Conservation (phyloP, 163 green algal genomes). For the Prototheca wickerhamii region DNA sequence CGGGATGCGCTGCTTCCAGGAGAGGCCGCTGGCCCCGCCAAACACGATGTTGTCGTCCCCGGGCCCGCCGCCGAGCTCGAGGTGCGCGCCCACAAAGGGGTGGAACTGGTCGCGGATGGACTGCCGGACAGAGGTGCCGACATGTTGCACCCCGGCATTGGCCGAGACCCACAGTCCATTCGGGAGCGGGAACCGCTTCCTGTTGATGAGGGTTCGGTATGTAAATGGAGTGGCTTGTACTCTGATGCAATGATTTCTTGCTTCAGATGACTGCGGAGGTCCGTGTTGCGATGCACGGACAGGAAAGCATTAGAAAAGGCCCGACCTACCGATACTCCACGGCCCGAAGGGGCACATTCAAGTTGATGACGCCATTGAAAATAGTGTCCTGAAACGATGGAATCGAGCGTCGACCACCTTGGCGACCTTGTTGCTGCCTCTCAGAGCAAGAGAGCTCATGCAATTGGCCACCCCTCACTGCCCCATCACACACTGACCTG, state of each 20-base stretch:
- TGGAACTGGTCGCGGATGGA: not conserved
- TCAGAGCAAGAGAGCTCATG: too few species aligned
- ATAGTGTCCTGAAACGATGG: conserved; percentile 5
- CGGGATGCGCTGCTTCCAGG: conserved; percentile 1
- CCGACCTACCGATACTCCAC: conserved; percentile 1
- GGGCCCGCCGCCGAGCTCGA: not conserved
- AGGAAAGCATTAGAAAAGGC: not conserved
- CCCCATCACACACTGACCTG: not conserved
- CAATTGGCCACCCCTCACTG: too few species aligned
- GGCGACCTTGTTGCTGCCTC: not conserved
- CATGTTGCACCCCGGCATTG: conserved; percentile 1
- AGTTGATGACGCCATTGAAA: conserved; percentile 3
- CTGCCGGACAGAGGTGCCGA: not conserved
- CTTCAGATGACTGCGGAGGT: not conserved
- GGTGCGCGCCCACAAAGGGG: conserved; percentile 1
- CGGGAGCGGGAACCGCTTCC: conserved; percentile 2
- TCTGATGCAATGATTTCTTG: too few species aligned
- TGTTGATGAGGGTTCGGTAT: not conserved
- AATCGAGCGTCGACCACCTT: not conserved
- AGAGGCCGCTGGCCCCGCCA: conserved; percentile 2
- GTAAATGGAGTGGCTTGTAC: too few species aligned
- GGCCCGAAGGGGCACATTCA: conserved; percentile 5
- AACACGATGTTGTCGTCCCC: not conserved
- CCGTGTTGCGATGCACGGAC: not conserved
- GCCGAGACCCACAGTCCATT: conserved; percentile 2